Conservation (phyloP, 345 rosid genomes). For the Eutrema heterophyllum region DNA sequence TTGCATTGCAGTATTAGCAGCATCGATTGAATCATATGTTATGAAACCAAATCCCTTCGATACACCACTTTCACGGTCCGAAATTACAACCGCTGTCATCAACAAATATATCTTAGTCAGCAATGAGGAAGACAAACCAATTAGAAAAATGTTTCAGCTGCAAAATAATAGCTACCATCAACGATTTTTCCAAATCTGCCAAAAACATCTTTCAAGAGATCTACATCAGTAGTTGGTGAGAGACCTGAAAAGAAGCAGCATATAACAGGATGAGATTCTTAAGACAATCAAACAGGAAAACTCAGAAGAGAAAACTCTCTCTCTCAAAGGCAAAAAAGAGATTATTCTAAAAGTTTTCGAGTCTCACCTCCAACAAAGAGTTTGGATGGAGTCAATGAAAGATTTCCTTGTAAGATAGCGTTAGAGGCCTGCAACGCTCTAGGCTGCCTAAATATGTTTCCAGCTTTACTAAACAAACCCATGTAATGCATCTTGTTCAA, state of each 20-base stretch:
- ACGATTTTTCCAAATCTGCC: constrained; percentile 30
- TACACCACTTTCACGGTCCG: constrained; percentile 29
- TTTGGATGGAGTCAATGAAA: constrained; percentile 33
- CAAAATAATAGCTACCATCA: constrained; percentile 18
- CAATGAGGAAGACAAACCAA: not conserved
- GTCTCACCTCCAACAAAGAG: constrained; percentile 28
- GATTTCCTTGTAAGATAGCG: constrained; percentile 31
- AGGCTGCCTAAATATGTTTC: constrained; percentile 35
- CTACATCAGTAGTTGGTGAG: constrained; percentile 18
- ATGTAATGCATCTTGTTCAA: constrained; percentile 33
- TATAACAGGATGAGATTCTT: not conserved
- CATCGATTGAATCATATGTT: constrained; percentile 21
- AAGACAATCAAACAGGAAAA: not conserved
- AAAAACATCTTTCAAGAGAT: constrained; percentile 25
- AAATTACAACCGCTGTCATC: constrained; percentile 25
- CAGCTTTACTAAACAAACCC: constrained; percentile 32
- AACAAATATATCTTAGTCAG: constrained; percentile 3
- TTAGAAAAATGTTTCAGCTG: not conserved
- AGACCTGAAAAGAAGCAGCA: constrained; percentile 14
- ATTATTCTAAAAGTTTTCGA: not conserved
- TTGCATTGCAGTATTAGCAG: constrained; percentile 23
- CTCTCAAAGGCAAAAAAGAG: not conserved
- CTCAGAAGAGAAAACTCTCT: not conserved
- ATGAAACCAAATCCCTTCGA: constrained; percentile 30
- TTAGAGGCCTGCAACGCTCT: constrained; percentile 24